Evolutionary conservation across 2,329 filamentous ascomycete species (phyloP).

Genomic region (Sclerotinia nivalis): DNA sequence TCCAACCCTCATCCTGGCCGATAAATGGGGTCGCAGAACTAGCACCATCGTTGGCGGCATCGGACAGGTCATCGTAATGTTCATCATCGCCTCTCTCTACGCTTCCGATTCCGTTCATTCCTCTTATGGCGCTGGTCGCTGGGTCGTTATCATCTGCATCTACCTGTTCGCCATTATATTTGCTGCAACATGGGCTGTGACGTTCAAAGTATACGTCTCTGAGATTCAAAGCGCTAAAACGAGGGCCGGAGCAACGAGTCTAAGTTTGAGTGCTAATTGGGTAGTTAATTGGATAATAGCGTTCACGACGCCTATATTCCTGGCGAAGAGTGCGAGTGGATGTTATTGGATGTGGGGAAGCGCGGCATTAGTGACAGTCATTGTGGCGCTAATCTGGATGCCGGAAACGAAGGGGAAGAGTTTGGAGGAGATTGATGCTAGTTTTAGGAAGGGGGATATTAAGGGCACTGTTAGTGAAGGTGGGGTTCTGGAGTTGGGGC

Average conservation of each 20-base stretch:
- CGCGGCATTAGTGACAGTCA: constrained; percentile 44
- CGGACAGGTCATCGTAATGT: constrained; percentile 51
- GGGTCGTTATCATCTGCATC: constrained; percentile 53
- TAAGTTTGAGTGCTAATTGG: constrained; percentile 52
- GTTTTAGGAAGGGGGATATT: constrained; percentile 26
- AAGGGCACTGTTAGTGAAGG: neutral
- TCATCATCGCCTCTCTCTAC: constrained; percentile 56
- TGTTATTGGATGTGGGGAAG: constrained; percentile 40
- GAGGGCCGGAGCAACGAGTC: constrained; percentile 54
- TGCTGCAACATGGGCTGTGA: constrained; percentile 54
- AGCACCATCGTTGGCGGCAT: constrained; percentile 56
- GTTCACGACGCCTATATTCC: constrained; percentile 41
- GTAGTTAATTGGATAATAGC: constrained; percentile 41
- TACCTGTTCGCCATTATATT: constrained; percentile 52
- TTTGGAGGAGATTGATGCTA: constrained; percentile 34
- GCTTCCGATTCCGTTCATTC: constrained; percentile 49
- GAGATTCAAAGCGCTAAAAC: constrained; percentile 60
- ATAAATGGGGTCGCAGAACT: constrained; percentile 57
- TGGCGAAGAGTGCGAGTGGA: constrained; percentile 34
- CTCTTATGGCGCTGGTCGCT: constrained; percentile 45
- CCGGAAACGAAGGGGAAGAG: constrained; percentile 39
- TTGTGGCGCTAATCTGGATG: constrained; percentile 33
- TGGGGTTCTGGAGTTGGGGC: neutral
- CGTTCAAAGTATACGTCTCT: constrained; percentile 56
- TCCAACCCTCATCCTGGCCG: constrained; percentile 56